These are phyloP conservation scores for Colletotrichum sp. DNA, from an alignment of 2,329 filamentous ascomycete species.

Conservation along the genomic window DNA sequence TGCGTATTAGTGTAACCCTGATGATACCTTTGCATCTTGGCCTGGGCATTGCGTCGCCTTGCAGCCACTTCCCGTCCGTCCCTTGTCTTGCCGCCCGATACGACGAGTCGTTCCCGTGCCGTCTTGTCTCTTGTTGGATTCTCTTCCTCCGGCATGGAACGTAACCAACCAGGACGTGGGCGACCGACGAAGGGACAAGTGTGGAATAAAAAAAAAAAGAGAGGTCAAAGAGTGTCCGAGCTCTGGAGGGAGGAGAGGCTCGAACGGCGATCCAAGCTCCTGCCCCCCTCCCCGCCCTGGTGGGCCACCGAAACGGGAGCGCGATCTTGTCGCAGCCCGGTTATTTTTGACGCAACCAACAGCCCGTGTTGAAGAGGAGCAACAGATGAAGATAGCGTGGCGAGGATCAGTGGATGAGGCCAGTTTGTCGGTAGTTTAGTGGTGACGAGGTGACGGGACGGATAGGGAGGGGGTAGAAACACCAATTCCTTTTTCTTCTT, in stretches of 20 bases:
- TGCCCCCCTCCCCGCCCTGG: not conserved
- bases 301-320: slow-evolving; percentile 1
- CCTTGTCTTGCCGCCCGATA: not conserved
- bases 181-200: not conserved
- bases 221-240: slow-evolving; percentile 18
- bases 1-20: slow-evolving; percentile 8
- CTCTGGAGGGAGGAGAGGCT: slow-evolving; percentile 4
- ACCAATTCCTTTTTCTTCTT: not conserved
- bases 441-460: not conserved
- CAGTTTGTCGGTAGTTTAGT: not conserved
- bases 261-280: slow-evolving; percentile 4
- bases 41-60: not conserved
- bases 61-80: slow-evolving; percentile 8
- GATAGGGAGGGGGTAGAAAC: not conserved
- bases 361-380: not conserved
- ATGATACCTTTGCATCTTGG: slow-evolving; percentile 1
- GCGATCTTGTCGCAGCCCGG: not conserved
- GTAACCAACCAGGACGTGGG: not conserved
- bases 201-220: not conserved
- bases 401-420: not conserved
- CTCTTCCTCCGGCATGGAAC: not conserved
- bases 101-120: not conserved
- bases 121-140: not conserved
- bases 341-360: not conserved
- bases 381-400: not conserved